Evolutionary conservation across 257 asterid species (phyloP), one percentile per base, ranked within the genome.

Genomic region (Solanum piurae): DNA sequence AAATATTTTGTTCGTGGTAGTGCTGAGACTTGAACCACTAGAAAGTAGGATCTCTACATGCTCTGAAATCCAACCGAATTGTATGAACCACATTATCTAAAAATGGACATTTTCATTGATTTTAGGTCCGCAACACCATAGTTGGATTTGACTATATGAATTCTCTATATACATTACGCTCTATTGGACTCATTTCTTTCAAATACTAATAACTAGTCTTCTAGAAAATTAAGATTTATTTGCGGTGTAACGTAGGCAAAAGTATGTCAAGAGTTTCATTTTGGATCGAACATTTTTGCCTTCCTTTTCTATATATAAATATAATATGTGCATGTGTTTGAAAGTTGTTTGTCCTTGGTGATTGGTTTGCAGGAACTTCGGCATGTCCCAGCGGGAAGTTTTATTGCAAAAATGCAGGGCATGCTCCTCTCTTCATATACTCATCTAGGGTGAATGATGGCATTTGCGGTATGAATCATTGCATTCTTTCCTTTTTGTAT

Each of bases 361-460:
- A 27, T 90, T 85, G 88, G 25, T 79, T 89, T 91, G 94, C 95
- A 97, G 99, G 99, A 89, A 97, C 99, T 89, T 93, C 99, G 16
- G 99, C 99, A 66, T 97, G 99, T 90, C 98, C 99, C 68, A 92
- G 77, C 52, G 99, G 98, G 86, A 96, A 87, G 79, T 97, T 97
- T 91, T 93, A 95, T 90, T 97, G 99, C 92, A 92, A 89, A 91
- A 97, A 97, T 91, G 90, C 94, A 14, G 99, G 99, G 10, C 98
- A 97, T 91, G 68, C 89, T 89, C 96, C 99, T 31, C 34, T 93
- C 46, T 71, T 89, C 66, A 27, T 97, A 87, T 95, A 89, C 89
- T 97, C 99, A 69, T 97, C 99, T 58, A 91, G 98, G 91, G 98
- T 97, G 88, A 95, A 97, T 85, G 99, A 97, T 86, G 99, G 98